Percentiles rank a stretch among this genome's conserved stretches.
Evolutionary conservation across 2,329 filamentous ascomycete genomes (phyloP).

Genomic region (Dactylonectria macrodidyma): DNA sequence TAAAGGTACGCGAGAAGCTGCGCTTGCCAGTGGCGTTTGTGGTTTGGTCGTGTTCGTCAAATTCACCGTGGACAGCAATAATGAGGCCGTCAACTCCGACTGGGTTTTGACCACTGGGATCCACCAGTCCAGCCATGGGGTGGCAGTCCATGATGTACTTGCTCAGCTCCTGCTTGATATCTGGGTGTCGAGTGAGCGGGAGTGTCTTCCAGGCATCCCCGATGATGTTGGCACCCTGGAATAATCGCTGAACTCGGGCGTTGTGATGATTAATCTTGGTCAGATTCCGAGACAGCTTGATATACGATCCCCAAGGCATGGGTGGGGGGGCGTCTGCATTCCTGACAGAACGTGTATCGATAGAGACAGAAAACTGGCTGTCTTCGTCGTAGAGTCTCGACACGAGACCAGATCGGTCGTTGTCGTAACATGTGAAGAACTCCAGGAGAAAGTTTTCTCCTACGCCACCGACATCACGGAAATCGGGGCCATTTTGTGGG

Average conservation of each 20-base stretch:
- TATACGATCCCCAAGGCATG: slow-evolving; percentile 80
- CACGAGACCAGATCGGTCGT: slow-evolving; percentile 74
- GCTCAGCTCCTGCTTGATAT: slow-evolving; percentile 74
- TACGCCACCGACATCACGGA: slow-evolving; percentile 81
- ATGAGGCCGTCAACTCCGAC: slow-evolving; percentile 83
- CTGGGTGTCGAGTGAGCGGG: slow-evolving; percentile 82
- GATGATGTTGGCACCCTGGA: slow-evolving; percentile 76
- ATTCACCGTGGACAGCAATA: slow-evolving; percentile 86
- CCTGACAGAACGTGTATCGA: slow-evolving; percentile 74
- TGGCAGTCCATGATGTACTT: slow-evolving; percentile 91
- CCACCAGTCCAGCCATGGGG: slow-evolving; percentile 78
- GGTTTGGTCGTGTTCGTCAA: slow-evolving; percentile 77
- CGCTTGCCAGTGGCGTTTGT: slow-evolving; percentile 74
- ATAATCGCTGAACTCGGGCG: slow-evolving; percentile 76
- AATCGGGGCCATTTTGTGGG: slow-evolving; percentile 76
- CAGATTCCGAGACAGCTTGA: slow-evolving; percentile 85
- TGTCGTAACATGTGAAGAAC: slow-evolving; percentile 83
- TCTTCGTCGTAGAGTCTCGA: slow-evolving; percentile 81
- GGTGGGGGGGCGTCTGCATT: slow-evolving; percentile 59
- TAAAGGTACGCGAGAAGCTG: slow-evolving; percentile 86
- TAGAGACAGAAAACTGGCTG: slow-evolving; percentile 82
- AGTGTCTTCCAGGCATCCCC: slow-evolving; percentile 78
- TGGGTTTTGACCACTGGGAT: slow-evolving; percentile 74
- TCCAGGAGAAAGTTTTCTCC: slow-evolving; percentile 82
- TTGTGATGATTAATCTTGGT: slow-evolving; percentile 74